These are phyloP conservation scores for Cordyceps sp. DNA, from an alignment of 2,329 filamentous ascomycete genomes.

Conservation along the genomic window DNA sequence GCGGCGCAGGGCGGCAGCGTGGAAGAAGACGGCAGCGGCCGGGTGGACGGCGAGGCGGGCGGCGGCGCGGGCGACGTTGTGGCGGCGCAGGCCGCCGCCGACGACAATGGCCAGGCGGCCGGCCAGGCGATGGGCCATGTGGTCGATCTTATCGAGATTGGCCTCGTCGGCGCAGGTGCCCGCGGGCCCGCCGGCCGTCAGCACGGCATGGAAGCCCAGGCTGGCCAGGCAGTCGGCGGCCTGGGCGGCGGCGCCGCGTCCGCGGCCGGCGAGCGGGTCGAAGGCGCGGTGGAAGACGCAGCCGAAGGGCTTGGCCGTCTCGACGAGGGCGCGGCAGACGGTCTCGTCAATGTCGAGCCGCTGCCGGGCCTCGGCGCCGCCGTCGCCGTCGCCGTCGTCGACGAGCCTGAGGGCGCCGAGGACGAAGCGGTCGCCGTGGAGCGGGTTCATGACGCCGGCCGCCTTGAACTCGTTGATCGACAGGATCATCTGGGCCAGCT, in stretches of 20 bases:
- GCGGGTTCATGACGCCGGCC: constrained; percentile 17
- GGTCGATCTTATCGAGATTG: constrained; percentile 20
- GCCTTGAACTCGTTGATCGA: constrained; percentile 20
- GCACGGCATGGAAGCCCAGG: constrained; percentile 31
- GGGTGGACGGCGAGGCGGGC: constrained; percentile 9
- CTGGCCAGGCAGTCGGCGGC: constrained; percentile 16
- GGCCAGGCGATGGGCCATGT: constrained; percentile 14
- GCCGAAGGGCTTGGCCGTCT: constrained; percentile 21
- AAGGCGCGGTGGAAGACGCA: constrained; percentile 42
- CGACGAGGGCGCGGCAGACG: constrained; percentile 23
- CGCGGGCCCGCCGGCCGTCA: constrained; percentile 35
- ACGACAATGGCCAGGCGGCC: constrained; percentile 28
- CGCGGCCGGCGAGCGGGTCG: constrained; percentile 24
- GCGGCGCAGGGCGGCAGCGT: constrained; percentile 24
- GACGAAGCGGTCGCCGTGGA: constrained; percentile 37
- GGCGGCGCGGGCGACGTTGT: constrained; percentile 18
- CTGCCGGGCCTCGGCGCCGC: neutral
- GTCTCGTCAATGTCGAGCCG: constrained; percentile 19
- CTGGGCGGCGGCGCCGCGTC: constrained; percentile 5
- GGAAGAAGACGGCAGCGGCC: constrained; percentile 21
- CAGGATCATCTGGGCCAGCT: constrained; percentile 26
- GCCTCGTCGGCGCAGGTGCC: constrained; percentile 12
- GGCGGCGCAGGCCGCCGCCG: constrained; percentile 31
- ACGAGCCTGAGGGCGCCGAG: constrained; percentile 26
- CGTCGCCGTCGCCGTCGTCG: neutral